A percentile compares a stretch with the other conserved stretches of the same genome.
phyloP scores from a whole-genome alignment of 1,139 yeast genomes.

The Hemisphaericaspora xylanilytica region DNA sequence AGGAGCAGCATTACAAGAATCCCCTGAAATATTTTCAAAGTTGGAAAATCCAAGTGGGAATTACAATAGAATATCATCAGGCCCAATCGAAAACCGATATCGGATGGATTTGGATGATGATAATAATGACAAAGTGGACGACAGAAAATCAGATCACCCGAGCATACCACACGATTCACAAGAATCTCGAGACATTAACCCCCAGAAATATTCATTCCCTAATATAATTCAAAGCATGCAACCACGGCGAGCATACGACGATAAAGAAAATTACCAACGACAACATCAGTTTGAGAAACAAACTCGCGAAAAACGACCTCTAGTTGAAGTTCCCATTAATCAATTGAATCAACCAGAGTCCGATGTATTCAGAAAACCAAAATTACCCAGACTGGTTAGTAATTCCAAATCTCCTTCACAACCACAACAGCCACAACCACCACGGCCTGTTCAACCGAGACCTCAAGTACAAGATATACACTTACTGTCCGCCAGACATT shows the following conservation, averaged over 20 bases:
- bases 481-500: neutral
- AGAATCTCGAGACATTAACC: neutral
- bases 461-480: constrained; percentile 1
- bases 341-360: constrained; percentile 1
- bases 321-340: constrained; percentile 14
- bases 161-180: no score
- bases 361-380: constrained; percentile 16
- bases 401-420: neutral
- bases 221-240: constrained; percentile 6
- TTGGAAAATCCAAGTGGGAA: neutral
- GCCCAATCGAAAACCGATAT: neutral
- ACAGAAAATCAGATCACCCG: no score
- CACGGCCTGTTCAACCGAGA: neutral
- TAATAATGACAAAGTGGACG: no score
- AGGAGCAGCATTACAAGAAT: neutral
- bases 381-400: constrained; percentile 1
- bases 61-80: neutral
- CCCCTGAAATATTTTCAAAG: neutral
- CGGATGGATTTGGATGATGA: no score
- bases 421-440: neutral
- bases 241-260: constrained; percentile 2
- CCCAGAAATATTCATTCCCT: constrained; percentile 7
- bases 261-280: constrained; percentile 5
- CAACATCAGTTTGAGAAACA: constrained; percentile 10
- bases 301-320: constrained; percentile 18